Evolutionary conservation across 768 basidiomycete genomes (phyloP).

Genomic region (Boletus rufocinnamomeus): DNA sequence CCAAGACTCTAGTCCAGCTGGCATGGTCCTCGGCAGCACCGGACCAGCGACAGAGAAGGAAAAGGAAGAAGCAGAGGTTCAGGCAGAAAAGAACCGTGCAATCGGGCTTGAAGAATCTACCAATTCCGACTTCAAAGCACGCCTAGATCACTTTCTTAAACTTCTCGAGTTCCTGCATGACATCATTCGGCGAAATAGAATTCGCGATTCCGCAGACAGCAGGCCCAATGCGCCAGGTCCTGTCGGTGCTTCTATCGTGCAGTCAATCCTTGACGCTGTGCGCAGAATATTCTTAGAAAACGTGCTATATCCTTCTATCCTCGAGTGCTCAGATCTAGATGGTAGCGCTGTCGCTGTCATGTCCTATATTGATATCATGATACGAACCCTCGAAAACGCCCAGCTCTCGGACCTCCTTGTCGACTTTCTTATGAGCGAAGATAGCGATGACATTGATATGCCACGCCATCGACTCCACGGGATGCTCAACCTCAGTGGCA

Average conservation of each 20-base stretch:
- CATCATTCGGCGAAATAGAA: constrained; percentile 68
- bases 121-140: constrained; percentile 71
- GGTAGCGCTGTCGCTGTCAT: constrained; percentile 97
- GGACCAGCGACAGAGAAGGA: constrained; percentile 57
- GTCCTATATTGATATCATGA: constrained; percentile 91
- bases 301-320: constrained; percentile 87
- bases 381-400: constrained; percentile 70
- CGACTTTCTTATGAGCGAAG: constrained; percentile 81
- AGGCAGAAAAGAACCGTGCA: constrained; percentile 52
- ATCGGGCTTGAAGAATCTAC: constrained; percentile 78
- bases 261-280: constrained; percentile 81
- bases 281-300: constrained; percentile 89
- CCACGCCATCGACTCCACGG: constrained; percentile 43
- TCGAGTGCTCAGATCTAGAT: constrained; percentile 90
- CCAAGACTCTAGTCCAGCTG: constrained; percentile 42
- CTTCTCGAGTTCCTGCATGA: constrained; percentile 91
- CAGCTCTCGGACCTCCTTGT: constrained; percentile 71
- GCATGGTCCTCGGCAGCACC: constrained; percentile 75
- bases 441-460: constrained; percentile 67
- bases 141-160: constrained; percentile 87
- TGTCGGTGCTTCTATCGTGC: constrained; percentile 79
- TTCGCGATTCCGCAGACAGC: constrained; percentile 38
- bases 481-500: constrained; percentile 44
- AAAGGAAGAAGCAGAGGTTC: constrained; percentile 53
- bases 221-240: constrained; percentile 57